Evolutionary conservation across 352 stramenopile species (phyloP).

Genomic region (Phytophthora sp.): DNA sequence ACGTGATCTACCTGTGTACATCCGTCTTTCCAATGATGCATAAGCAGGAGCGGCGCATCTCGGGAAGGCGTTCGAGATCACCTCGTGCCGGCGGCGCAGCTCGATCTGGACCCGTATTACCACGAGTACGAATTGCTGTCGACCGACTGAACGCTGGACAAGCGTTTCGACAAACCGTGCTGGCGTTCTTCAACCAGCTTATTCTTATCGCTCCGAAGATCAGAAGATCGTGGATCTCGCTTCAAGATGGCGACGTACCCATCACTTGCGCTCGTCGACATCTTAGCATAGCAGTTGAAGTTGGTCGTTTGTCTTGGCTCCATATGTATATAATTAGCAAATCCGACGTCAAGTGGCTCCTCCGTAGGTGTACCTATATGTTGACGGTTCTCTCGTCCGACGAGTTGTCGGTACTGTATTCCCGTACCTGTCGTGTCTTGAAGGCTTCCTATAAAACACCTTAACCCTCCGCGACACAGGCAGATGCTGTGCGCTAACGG

Average conservation of each 20-base stretch:
- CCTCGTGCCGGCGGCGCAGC: constrained; percentile 33
- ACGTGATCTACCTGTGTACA: constrained; percentile 6
- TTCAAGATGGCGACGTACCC: constrained; percentile 18
- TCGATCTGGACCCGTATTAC: constrained; percentile 60
- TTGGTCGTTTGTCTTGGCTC: constrained; percentile 16
- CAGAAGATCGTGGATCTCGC: constrained; percentile 15
- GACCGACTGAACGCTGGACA: constrained; percentile 6
- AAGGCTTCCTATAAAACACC: too few relatives aligned
- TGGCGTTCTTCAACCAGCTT: too few relatives aligned
- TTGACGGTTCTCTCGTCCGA: constrained; percentile 9
- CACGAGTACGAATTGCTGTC: constrained; percentile 6
- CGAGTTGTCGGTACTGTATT: neutral
- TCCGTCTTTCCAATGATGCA: neutral
- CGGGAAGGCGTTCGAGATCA: constrained; percentile 37
- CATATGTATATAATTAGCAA: constrained; percentile 16
- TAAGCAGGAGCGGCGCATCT: constrained; percentile 33
- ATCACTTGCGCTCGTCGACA: constrained; percentile 17
- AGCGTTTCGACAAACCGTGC: constrained; percentile 6
- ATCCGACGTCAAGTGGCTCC: constrained; percentile 8
- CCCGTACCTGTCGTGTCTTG: neutral
- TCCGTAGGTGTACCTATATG: neutral
- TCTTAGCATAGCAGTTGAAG: constrained; percentile 23
- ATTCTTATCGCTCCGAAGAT: constrained; percentile 9
- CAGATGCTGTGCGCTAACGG: neutral
- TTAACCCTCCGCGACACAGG: too few relatives aligned